These are phyloP conservation scores for Aegilops tauschii DNA, from an alignment of 176 grass and related monocot species.

Conservation along the genomic window DNA sequence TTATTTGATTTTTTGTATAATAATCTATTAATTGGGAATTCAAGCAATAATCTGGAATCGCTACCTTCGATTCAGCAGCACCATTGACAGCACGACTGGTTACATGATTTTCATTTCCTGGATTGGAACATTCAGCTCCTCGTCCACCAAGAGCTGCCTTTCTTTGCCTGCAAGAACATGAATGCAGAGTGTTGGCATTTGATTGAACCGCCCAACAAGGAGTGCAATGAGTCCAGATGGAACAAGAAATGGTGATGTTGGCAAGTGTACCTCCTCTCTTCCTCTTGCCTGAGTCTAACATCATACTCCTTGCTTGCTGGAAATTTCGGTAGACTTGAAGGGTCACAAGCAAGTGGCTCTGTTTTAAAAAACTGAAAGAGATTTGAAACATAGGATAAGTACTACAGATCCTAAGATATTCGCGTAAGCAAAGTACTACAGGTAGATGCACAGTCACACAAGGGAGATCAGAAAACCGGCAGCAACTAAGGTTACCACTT, in stretches of 20 bases:
- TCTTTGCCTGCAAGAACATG: conserved; percentile 53
- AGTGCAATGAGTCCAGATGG: conserved; percentile 3
- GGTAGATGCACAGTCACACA: neutral
- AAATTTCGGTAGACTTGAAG: conserved; percentile 71
- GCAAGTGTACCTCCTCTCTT: conserved; percentile 52
- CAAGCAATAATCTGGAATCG: neutral
- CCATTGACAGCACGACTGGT: conserved; percentile 30
- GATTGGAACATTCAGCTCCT: conserved; percentile 57
- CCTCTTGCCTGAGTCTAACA: conserved; percentile 68
- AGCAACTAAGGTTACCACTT: neutral
- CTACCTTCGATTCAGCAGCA: conserved; percentile 52
- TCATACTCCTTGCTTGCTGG: conserved; percentile 97
- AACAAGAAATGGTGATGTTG: neutral
- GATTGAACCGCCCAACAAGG: conserved; percentile 23
- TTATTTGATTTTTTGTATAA: neutral
- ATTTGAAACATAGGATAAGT: conserved; percentile 20
- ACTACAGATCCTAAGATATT: conserved; percentile 1
- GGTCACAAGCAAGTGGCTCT: conserved; percentile 64
- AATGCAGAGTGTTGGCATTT: neutral
- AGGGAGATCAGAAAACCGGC: neutral
- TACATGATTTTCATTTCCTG: conserved; percentile 53
- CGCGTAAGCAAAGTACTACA: neutral
- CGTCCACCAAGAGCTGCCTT: conserved; percentile 35
- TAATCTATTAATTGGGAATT: neutral
- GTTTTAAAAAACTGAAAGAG: conserved; percentile 73